Evolutionary conservation across 2,329 filamentous ascomycete species (phyloP), one percentile per base, ranked within the genome.

Genomic region (Colletotrichum liaoningense): DNA sequence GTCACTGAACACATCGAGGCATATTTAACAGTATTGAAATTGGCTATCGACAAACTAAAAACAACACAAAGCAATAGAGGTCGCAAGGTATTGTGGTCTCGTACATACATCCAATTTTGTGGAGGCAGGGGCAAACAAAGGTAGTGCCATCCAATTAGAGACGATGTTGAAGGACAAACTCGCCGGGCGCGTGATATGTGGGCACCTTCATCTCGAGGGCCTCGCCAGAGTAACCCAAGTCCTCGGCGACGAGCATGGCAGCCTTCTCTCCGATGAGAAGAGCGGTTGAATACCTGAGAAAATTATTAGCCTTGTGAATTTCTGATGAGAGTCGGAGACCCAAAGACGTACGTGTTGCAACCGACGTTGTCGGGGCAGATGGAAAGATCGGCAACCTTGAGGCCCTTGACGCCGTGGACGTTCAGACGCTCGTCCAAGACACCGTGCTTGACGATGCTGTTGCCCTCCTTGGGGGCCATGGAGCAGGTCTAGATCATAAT

Each of bases 281-380:
- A 5, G 93, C 93, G 46, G 92, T 94, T 75, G 90, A 89, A 80
- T 92, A 92, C 16, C 88, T 90, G 75, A 83, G 2, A 12, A 19
- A 3, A 19, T 12, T 22, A 55, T 77, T 42, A 78, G 72, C 55
- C 42, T 64, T 12, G n/a, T 33, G 24, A 73, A 71, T 62, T 67
- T 58, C 1, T 65, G 33, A 3, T 75, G 35, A 14, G 74, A 58
- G 26, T 30, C 38, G 24, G 14, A 49, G 30, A 28, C 2, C 5
- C 3, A 16, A 11, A 19, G 74, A 85, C 86, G 81, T 82, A 90
- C 76, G 89, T 91, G 82, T 92, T 92, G 83, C 90, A 92, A 74
- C 92, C 93, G 26, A 95, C 93, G 76, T 95, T 95, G 81, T 95
- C 93, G 0, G 93, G 93, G 82, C 93, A 95, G 85, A 95, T 93